Conservation (phyloP, 257 asterid genomes). For the Nicotiana tomentosiformis region DNA sequence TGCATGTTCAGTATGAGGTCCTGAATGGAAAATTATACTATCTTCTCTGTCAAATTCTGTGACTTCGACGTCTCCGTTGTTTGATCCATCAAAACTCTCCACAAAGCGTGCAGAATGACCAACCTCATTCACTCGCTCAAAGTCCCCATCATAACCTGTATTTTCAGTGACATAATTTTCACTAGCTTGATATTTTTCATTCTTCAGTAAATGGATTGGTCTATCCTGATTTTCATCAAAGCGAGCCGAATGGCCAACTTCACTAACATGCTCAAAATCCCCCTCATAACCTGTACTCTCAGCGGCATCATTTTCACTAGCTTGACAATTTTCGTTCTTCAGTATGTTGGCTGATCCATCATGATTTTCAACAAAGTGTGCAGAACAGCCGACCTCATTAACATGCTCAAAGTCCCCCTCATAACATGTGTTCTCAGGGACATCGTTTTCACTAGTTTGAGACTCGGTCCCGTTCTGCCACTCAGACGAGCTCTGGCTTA, state of each 20-base stretch:
- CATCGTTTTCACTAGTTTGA: constrained; percentile 36
- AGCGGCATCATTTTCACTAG: neutral
- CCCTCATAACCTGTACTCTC: neutral
- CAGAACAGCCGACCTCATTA: neutral
- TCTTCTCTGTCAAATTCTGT: constrained; percentile 7
- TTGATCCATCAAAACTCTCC: constrained; percentile 21
- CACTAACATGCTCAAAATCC: neutral
- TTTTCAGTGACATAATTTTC: constrained; percentile 30
- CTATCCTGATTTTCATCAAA: neutral
- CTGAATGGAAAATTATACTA: constrained; percentile 10
- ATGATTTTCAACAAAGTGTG: neutral
- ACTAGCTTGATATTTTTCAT: constrained; percentile 16
- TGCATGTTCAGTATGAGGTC: constrained; percentile 18
- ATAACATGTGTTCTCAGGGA: constrained; percentile 20
- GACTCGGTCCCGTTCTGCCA: constrained; percentile 26
- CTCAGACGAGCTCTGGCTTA: constrained; percentile 33
- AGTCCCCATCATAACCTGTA: constrained; percentile 27
- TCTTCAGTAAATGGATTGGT: neutral
- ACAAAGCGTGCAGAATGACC: constrained; percentile 21
- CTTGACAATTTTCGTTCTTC: neutral
- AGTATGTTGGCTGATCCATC: neutral
- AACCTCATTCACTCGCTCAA: constrained; percentile 15
- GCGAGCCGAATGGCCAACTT: neutral
- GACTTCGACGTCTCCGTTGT: constrained; percentile 16
- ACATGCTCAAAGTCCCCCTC: constrained; percentile 12